Percentiles rank a stretch among this genome's conserved stretches.
phyloP scores from a whole-genome alignment of 2,329 filamentous ascomycete species.

The Talaromyces funiculosus region DNA sequence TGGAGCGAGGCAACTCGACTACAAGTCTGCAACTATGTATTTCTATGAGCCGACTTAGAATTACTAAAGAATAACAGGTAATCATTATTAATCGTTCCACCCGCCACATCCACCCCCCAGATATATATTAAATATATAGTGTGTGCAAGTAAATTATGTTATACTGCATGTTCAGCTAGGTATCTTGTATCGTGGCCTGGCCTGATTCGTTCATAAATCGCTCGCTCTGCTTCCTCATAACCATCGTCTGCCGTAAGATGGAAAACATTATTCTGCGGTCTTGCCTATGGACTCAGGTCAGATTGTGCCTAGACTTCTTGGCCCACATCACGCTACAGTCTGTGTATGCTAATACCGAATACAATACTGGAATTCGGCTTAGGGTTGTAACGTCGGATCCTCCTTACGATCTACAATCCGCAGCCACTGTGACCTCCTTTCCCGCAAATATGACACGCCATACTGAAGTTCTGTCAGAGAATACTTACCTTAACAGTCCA shows the following conservation, averaged over 20 bases:
- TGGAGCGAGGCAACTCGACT: background rate
- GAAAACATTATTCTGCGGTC: background rate
- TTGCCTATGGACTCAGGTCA: too few species aligned
- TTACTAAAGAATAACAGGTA: background rate
- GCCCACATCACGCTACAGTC: background rate
- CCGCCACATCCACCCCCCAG: background rate
- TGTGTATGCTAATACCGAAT: too few species aligned
- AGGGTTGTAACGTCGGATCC: background rate
- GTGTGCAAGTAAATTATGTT: background rate
- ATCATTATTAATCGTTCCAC: background rate
- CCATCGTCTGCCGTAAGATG: background rate
- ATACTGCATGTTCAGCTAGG: background rate
- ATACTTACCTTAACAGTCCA: too few species aligned
- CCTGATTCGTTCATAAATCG: background rate
- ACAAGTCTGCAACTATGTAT: background rate
- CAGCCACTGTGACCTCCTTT: background rate
- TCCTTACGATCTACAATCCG: background rate
- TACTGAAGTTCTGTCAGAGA: background rate
- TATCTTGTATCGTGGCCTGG: background rate
- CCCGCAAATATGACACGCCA: background rate
- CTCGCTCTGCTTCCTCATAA: background rate
- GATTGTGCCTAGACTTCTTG: background rate
- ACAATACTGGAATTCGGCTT: background rate
- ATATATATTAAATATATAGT: background rate
- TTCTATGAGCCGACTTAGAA: background rate